Evolutionary conservation across 805 yeast species (phyloP), one percentile per base, ranked within the genome.

Genomic region (Ogataea polymorpha): DNA sequence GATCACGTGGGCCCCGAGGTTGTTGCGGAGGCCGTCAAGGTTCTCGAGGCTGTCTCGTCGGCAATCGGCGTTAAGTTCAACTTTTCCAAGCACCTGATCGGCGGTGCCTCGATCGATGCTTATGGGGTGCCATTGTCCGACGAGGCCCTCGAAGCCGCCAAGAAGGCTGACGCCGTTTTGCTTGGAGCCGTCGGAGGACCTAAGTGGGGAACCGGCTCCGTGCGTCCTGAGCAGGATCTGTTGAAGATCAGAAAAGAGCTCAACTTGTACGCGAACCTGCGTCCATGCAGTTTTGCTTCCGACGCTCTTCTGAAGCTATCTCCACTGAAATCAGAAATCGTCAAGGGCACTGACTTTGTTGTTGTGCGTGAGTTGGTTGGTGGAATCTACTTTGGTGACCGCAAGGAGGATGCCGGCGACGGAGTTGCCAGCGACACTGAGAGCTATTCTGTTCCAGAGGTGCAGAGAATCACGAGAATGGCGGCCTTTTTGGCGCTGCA

Each of bases 131-230:
- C 99, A 44, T 72, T 93, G 50, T 85, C 96, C 12, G 95, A 85
- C 45, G 91, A 74, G 43, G 76, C 96, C 3, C 72, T 93, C 35
- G 85, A 70, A 33, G 89, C 96, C 8, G 77, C 97, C 26, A 89
- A 87, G 66, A 68, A 70, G 32, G 83, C 98, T 1, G 95, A 91
- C 62, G 99, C 98, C 18, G 96, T 93, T n/a, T 71, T 93, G 51
- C 74, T 93, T 42, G 99, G 99, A 52, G 96, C 99, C 7, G 99
- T 93, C 24, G 99, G 99, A 49, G 99, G 99, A 24, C 99, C 99
- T 47, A 93, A 93, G 69, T 93, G 99, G 99, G 98, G 98, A 26
- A 86, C 97, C 20, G 97, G 97, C 37, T 60, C 75, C 10, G 98
- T 91, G 34, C 82, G 99, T 70, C 99, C 99, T 38, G 99, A 93